Percentiles rank a stretch among this genome's conserved stretches.
These are phyloP conservation scores for Colletotrichum tamarilloi DNA, from an alignment of 2,329 filamentous ascomycete genomes.

Conservation along the genomic window DNA sequence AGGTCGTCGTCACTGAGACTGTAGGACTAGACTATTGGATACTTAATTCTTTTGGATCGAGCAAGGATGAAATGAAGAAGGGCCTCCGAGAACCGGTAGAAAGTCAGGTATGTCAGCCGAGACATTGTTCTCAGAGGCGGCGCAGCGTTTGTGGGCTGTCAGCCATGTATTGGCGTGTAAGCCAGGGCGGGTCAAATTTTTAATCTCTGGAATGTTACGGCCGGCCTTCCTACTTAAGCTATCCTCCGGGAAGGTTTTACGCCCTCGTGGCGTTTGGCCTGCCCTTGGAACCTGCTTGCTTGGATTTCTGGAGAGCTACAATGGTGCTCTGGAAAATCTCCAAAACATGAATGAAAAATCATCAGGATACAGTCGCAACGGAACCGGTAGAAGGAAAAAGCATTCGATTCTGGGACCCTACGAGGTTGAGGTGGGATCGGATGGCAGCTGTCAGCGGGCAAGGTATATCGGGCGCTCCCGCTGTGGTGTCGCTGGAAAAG, in stretches of 20 bases:
- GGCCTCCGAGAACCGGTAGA: too few species aligned
- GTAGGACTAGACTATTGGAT: background rate
- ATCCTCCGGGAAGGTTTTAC: background rate
- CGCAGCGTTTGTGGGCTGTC: background rate
- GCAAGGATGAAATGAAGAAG: too few species aligned
- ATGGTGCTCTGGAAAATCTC: background rate
- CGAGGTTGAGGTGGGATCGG: background rate
- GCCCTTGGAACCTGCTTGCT: background rate
- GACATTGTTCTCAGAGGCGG: background rate
- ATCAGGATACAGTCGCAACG: background rate
- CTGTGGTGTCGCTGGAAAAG: background rate
- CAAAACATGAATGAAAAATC: background rate
- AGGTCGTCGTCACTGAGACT: background rate
- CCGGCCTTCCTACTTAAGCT: background rate
- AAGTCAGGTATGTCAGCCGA: background rate
- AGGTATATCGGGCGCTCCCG: conserved; percentile 9
- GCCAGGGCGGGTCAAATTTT: background rate
- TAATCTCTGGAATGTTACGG: background rate
- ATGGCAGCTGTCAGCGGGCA: conserved; percentile 18
- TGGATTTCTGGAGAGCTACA: background rate
- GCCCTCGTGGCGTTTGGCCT: background rate
- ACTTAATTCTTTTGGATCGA: background rate
- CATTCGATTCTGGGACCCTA: too few species aligned
- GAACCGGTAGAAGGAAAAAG: too few species aligned
- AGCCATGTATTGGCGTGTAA: background rate